Evolutionary conservation across 106 monocot species (phyloP).

Genomic region (Dioscorea zingiberensis): DNA sequence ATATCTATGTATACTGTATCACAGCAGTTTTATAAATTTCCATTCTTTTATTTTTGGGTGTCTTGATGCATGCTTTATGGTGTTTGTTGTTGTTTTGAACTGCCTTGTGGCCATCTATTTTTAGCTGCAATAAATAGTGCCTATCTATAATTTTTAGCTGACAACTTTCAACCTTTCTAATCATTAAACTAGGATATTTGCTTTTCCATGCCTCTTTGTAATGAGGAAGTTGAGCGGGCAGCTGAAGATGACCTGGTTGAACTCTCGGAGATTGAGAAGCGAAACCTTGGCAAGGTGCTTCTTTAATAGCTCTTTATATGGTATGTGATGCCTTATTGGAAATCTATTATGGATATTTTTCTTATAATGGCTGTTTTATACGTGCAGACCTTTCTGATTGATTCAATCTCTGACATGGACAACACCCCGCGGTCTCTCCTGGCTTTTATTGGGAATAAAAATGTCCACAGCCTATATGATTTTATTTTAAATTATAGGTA

Average conservation of each 20-base stretch:
- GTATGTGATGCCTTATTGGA: not conserved
- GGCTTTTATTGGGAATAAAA: conserved; percentile 63
- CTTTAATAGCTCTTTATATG: not conserved
- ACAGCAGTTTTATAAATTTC: no score
- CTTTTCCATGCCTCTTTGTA: conserved; percentile 92
- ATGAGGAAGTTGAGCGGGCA: conserved; percentile 64
- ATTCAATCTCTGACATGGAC: conserved; percentile 63
- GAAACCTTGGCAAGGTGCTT: conserved; percentile 68
- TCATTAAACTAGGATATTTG: conserved; percentile 39
- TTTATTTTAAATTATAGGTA: conserved; percentile 91
- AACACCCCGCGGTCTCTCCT: conserved; percentile 73
- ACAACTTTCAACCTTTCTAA: not conserved
- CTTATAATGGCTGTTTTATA: not conserved
- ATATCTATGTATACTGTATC: no score
- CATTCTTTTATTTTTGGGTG: no score
- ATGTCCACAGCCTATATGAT: conserved; percentile 75
- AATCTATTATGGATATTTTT: not conserved
- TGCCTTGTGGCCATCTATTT: no score
- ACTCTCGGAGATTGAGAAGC: conserved; percentile 74
- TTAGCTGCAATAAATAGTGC: no score
- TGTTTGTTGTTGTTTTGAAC: no score
- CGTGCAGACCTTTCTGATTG: conserved; percentile 55
- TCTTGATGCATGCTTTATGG: no score
- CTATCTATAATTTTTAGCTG: no score
- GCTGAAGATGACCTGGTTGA: conserved; percentile 78